Conservation (phyloP, 495 filamentous ascomycete species). For the Neurospora sp. region DNA sequence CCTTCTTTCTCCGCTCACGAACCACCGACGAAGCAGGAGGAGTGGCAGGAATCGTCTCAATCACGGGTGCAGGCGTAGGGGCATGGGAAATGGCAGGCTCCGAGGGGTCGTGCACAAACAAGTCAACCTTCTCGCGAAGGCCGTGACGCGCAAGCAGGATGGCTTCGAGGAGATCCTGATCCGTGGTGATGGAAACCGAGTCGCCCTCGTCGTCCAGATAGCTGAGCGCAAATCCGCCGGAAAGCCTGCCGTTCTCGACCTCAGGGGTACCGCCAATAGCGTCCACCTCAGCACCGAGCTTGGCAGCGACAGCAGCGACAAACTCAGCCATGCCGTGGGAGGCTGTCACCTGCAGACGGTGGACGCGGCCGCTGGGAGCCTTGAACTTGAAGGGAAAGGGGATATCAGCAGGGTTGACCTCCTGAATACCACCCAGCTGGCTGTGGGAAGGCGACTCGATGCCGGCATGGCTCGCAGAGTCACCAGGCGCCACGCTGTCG, state of each 20-base stretch:
- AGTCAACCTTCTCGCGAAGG: conserved; percentile 82
- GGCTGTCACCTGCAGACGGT: conserved; percentile 77
- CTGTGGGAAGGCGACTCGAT: conserved; percentile 65
- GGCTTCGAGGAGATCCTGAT: conserved; percentile 84
- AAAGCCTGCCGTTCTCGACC: conserved; percentile 67
- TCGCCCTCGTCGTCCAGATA: conserved; percentile 97
- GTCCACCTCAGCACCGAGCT: conserved; percentile 80
- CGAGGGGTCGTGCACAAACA: conserved; percentile 91
- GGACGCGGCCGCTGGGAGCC: conserved; percentile 89
- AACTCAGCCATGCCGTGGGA: conserved; percentile 73
- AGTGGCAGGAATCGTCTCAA: conserved; percentile 29
- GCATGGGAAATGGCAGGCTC: conserved; percentile 59
- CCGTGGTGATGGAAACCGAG: conserved; percentile 93
- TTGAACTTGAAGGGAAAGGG: conserved; percentile 99
- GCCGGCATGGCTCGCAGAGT: conserved; percentile 90
- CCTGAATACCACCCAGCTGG: conserved; percentile 28
- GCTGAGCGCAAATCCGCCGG: conserved; percentile 81
- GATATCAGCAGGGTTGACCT: conserved; percentile 48
- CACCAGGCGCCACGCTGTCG: conserved; percentile 79
- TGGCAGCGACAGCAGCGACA: conserved; percentile 66
- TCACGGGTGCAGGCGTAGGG: conserved; percentile 57
- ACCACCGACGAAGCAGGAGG: conserved; percentile 45
- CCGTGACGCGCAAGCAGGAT: conserved; percentile 70
- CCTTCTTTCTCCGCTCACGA: conserved; percentile 47
- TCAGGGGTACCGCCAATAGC: conserved; percentile 71